A percentile compares a stretch with the other conserved stretches of the same genome.
phyloP scores from a whole-genome alignment of 768 basidiomycete species.

The Suillus paluster region DNA sequence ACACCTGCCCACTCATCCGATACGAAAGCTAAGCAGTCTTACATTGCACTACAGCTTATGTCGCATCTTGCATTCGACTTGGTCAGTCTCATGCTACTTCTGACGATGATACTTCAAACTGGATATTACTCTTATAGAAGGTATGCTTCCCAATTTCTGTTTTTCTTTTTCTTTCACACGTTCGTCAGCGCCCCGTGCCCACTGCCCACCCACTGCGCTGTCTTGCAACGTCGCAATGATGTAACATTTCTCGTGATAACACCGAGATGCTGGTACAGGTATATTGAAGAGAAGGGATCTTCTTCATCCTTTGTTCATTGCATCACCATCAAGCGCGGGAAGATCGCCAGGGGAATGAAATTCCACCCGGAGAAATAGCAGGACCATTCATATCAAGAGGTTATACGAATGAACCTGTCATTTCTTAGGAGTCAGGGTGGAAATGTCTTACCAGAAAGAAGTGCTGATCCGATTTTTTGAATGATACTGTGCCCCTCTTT shows the following conservation, averaged over 20 bases:
- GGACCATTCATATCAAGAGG: no score
- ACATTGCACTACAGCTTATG: no score
- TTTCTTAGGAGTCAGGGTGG: neutral
- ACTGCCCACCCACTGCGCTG: no score
- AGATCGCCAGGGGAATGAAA: neutral
- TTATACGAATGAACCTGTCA: neutral
- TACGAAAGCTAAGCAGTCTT: neutral
- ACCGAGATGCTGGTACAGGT: neutral
- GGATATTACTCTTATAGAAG: no score
- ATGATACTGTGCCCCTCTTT: neutral
- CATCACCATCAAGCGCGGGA: neutral
- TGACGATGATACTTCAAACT: no score
- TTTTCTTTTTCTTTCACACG: no score
- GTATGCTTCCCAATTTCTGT: no score
- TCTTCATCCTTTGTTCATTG: neutral
- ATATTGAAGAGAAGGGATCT: neutral
- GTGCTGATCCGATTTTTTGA: neutral
- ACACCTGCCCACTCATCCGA: neutral
- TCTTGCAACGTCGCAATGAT: no score
- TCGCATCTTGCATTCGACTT: no score
- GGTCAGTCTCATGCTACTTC: no score
- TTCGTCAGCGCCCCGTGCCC: no score
- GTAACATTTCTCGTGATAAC: neutral
- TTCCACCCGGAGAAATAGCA: neutral
- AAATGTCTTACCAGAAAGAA: neutral